Evolutionary conservation across 176 grass and related monocot genomes (phyloP), one percentile per base, ranked within the genome.

Genomic region (Typha latifolia): DNA sequence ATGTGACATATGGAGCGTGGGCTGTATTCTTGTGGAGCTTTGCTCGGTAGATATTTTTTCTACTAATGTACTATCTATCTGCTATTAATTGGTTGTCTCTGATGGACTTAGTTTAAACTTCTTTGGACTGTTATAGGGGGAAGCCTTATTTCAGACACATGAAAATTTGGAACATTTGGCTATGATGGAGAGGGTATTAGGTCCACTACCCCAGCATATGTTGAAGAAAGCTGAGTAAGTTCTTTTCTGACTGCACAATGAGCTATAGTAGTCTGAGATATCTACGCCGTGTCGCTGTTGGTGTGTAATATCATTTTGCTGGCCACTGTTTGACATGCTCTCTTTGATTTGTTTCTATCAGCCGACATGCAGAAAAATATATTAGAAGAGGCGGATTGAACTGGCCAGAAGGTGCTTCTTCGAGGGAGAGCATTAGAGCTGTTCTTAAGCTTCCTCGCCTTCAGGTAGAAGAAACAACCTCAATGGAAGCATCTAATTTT

Each of bases 1-100:
- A 5, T 97, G 93, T 82, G 93, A 97, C 80, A 90, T 97, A 61
- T 97, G 93, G 93, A 97, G 93, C 64, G 75, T 90, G 29, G 89
- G 94, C 20, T 99, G 94, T 82, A 99, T 99, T 64, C 64, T 99
- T 66, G 78, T 90, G 57, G 94, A 99, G 73, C 94, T 99, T 31
- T 99, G 89, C 94, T 84, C 94, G 77, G 94, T 99, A 87, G 49
- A 81, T 84, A 14, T 68, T 19, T 47, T 69, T 32, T 19, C 6
- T 19, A 19, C 53, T 19, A 16, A 11, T 10, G 21, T 59, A 59
- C 22, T 16, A 8, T 59, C 68, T 2, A 43, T 51, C 32, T 62
- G 51, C 21, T 12, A 66, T 69, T 59, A 12, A 51, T 52, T 55
- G n/a, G 55, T 68, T 47, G 9, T 43, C 37, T 43, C 37, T 43